Base-by-base conservation (phyloP, 495 filamentous ascomycete genomes). In the Neurospora sp. region DNA sequence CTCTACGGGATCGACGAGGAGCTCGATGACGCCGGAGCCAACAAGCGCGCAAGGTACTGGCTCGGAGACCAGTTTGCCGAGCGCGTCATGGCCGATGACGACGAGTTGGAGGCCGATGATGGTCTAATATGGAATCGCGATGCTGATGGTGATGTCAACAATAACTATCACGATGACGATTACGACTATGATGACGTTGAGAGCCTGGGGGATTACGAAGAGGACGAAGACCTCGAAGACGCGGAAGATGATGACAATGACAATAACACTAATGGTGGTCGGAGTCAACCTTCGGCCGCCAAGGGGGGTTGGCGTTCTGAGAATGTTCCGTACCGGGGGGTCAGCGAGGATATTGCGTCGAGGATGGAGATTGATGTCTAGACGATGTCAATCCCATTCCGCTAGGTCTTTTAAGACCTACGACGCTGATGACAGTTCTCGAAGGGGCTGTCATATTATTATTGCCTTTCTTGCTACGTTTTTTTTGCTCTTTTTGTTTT, bases 31-130 rank as follows among this genome's bases (percentile, higher is more conserved):
- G 42, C 70, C 10, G 89, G 90, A 23, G 89, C 90, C 12, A 88
- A 88, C 73, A 97, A 97, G 82, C 88, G 93, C 27, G 92, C 93
- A 12, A 87, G 85, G 71, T 96, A 90, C 78, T 97, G 94, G 94
- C 85, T 97, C 18, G 93, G 93, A 3, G 89, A 92, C 71, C 83
- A 85, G 66, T 84, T 82, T 72, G 85, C 81, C 16, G 81, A 85
- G 75, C 82, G 82, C 39, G 72, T 83, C 8, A 74, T 79, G 8
- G 71, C 71, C n/a, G 80, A 82, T 54, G 83, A 84, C 62, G 85
- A 87, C 41, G 83, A 86, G 14, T 78, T 83, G 69, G 85, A 86
- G 39, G 77, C 70, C 2, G 81, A 81, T 72, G 81, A 85, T 48
- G 78, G 83, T 11, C 77, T 85, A 44, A 77, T 81, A 40, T 87